Conservation (phyloP, 2,329 filamentous ascomycete genomes). For the Microcyclospora tardicrescens region DNA sequence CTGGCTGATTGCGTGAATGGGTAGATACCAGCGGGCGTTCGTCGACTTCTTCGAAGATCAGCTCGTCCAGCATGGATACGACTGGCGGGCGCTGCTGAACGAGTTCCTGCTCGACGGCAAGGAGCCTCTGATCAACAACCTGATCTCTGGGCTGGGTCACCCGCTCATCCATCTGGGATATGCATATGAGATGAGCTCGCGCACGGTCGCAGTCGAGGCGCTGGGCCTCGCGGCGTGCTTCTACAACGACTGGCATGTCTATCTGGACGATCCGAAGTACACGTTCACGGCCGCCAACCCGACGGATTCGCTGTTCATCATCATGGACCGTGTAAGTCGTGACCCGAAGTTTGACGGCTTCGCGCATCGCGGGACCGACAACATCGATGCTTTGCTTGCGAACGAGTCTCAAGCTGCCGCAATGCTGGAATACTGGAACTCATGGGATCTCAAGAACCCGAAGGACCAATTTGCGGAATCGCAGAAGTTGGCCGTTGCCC, state of each 20-base stretch:
- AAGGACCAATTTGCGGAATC: conserved; percentile 63
- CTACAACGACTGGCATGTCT: conserved; percentile 45
- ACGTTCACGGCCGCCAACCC: conserved; percentile 49
- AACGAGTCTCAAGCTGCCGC: conserved; percentile 57
- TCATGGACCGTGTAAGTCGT: conserved; percentile 54
- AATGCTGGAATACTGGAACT: conserved; percentile 81
- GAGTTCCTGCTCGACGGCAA: conserved; percentile 65
- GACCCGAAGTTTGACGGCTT: conserved; percentile 63
- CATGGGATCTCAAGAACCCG: conserved; percentile 61
- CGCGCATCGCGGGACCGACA: conserved; percentile 42
- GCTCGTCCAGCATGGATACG: conserved; percentile 61
- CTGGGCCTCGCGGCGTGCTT: conserved; percentile 54
- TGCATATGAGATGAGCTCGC: conserved; percentile 75
- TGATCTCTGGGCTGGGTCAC: conserved; percentile 71
- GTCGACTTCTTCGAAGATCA: conserved; percentile 94
- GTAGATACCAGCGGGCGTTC: conserved; percentile 72
- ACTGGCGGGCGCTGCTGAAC: conserved; percentile 67
- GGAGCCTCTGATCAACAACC: conserved; percentile 65
- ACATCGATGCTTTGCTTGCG: conserved; percentile 55
- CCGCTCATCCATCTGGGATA: conserved; percentile 93
- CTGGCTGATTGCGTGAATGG: background rate
- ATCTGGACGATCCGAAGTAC: conserved; percentile 60
- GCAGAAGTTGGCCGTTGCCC: conserved; percentile 42
- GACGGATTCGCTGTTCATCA: conserved; percentile 50
- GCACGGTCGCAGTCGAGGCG: conserved; percentile 79